Percentiles rank a stretch among this genome's conserved stretches.
phyloP scores from a whole-genome alignment of 192 early-diverging fungal genomes.

The Thamnidium elegans region DNA sequence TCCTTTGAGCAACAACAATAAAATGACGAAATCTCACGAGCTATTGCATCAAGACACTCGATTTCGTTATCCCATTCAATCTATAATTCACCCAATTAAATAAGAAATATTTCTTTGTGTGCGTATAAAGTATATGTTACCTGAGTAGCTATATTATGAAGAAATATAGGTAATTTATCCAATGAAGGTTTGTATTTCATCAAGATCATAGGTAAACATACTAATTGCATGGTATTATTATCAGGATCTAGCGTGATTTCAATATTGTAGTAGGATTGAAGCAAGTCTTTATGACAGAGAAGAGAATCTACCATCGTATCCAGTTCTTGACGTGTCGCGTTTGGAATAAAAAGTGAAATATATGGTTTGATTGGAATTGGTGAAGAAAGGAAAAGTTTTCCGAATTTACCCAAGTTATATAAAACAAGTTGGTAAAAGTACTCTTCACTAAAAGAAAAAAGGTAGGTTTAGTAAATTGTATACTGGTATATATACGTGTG shows the following conservation, averaged over 20 bases:
- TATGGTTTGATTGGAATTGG: constrained; percentile 3
- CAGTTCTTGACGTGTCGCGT: background rate
- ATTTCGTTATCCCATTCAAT: background rate
- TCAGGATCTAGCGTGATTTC: background rate
- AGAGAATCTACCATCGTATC: background rate
- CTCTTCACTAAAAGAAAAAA: background rate
- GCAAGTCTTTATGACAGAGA: background rate
- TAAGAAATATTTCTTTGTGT: background rate
- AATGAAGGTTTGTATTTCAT: background rate
- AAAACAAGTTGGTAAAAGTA: constrained; percentile 13
- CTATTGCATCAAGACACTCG: constrained; percentile 10
- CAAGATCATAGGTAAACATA: background rate
- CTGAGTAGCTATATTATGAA: background rate
- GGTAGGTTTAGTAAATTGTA: background rate
- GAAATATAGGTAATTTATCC: constrained; percentile 6
- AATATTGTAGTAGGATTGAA: background rate
- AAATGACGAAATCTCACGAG: background rate
- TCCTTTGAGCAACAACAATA: background rate
- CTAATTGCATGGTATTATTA: background rate
- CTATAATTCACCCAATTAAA: background rate
- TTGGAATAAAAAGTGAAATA: background rate
- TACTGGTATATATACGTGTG: background rate
- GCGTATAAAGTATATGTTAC: background rate
- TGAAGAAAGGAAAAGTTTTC: background rate
- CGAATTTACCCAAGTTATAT: background rate